Evolutionary conservation across 2,329 filamentous ascomycete species (phyloP), one percentile per base, ranked within the genome.

Genomic region (Sarocladium brachiariae): DNA sequence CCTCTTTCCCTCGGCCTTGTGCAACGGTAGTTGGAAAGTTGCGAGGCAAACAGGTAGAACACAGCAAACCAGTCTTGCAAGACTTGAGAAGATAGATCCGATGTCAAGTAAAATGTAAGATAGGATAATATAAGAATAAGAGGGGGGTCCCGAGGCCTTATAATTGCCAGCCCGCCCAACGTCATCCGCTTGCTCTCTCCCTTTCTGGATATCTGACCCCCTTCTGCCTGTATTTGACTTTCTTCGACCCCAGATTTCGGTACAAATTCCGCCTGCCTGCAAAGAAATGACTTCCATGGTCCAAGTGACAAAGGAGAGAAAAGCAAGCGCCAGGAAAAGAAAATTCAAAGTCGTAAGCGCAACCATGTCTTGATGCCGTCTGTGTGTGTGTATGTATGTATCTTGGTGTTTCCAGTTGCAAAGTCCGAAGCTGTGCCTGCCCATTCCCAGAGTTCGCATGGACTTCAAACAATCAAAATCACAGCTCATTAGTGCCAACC

Each of bases 261-360:
- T 47, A 13, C 43, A 47, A 47, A 19, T 33, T 47, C 16, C n/a
- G 27, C 24, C 19, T 13, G 11, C 43, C 16, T 31, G 24, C 25
- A 31, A 47, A 47, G 9, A 47, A 33, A 31, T 8, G 43, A 19
- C 5, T 6, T 16, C 39, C 39, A 19, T 25, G 7, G 39, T 43
- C 21, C 23, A 25, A 25, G 4, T 43, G 46, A 47, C 27, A 52
- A 53, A 50, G 24, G 51, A 51, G 13, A 50, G 34, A 33, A 34
- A 37, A 41, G 23, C 21, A 47, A 43, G 21, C 39, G 27, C 7
- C 13, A 23, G 41, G 19, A 24, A 52, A 39, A 38, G 30, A 37
- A 41, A 30, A 21, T 46, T 21, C 39, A 16, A 25, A 25, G n/a
- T 25, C 23, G 27, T 25, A 27, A 43, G 35, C 35, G 35, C 35